phyloP scores from a whole-genome alignment of 2,329 filamentous ascomycete species.

The Hymenoscyphus fraxineus region DNA sequence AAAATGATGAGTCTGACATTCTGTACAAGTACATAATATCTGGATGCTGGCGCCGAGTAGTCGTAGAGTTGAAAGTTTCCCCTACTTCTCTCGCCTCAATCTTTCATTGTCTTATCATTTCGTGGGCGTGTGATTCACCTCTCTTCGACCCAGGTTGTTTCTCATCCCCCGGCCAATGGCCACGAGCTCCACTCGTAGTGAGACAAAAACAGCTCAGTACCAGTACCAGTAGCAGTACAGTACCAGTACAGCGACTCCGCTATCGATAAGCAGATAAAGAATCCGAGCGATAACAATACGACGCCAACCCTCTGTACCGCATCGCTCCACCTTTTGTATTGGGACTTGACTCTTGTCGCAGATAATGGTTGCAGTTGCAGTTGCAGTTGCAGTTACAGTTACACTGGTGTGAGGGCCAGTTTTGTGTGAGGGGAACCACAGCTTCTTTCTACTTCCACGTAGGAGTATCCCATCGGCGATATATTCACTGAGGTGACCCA shows the following conservation, averaged over 20 bases:
- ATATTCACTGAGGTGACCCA: not conserved
- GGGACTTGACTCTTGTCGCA: not conserved
- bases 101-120: not conserved
- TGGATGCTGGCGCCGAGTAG: not conserved
- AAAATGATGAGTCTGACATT: not conserved
- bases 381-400: not conserved
- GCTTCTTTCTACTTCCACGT: not conserved
- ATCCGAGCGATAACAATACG: not conserved
- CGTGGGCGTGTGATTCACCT: not conserved
- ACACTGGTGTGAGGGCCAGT: not conserved
- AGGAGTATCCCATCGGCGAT: not conserved
- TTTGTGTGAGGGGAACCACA: not conserved
- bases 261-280: slow-evolving; percentile 4
- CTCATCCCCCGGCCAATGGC: not conserved
- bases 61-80: not conserved
- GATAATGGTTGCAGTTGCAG: too few species aligned
- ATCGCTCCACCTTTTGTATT: not conserved
- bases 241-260: not conserved
- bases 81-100: not conserved
- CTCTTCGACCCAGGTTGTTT: not conserved
- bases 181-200: not conserved
- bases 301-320: not conserved
- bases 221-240: too few species aligned
- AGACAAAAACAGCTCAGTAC: not conserved
- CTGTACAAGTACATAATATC: not conserved